phyloP scores from a whole-genome alignment of 495 filamentous ascomycete species.

The Penicillium robsamsonii region DNA sequence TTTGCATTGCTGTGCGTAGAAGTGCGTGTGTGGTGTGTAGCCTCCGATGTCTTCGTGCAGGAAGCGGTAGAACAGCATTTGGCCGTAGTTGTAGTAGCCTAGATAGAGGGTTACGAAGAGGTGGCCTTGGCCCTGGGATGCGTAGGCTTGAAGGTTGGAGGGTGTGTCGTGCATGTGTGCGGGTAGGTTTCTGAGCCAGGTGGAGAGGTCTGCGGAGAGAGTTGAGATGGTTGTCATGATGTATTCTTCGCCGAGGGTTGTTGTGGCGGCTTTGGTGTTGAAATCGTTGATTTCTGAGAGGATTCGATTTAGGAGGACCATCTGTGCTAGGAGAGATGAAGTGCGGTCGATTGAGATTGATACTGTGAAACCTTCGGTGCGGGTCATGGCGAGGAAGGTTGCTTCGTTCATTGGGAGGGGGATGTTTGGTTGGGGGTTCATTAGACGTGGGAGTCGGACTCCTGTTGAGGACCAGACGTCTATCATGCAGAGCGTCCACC shows the following conservation, averaged over 20 bases:
- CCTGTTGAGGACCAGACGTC: constrained; percentile 43
- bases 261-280: constrained; percentile 26
- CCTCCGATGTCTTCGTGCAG: constrained; percentile 27
- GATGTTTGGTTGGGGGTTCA: constrained; percentile 22
- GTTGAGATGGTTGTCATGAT: constrained; percentile 19
- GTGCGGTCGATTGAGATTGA: neutral
- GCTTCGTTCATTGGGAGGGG: constrained; percentile 35
- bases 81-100: constrained; percentile 43
- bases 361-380: constrained; percentile 10
- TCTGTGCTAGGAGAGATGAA: constrained; percentile 31
- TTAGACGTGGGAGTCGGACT: constrained; percentile 30
- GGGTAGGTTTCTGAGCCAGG: constrained; percentile 31
- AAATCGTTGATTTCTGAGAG: constrained; percentile 35
- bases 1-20: constrained; percentile 38
- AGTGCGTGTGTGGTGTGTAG: constrained; percentile 10
- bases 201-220: constrained; percentile 28
- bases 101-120: constrained; percentile 41
- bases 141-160: constrained; percentile 27
- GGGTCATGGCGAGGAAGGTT: constrained; percentile 18
- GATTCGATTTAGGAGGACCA: constrained; percentile 37
- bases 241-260: constrained; percentile 3
- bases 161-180: constrained; percentile 30
- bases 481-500: constrained; percentile 46
- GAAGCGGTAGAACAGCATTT: constrained; percentile 44
- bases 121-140: constrained; percentile 35